Evolutionary conservation across 1,139 yeast species (phyloP).

Genomic region (Sugiyamaella neomexicana): DNA sequence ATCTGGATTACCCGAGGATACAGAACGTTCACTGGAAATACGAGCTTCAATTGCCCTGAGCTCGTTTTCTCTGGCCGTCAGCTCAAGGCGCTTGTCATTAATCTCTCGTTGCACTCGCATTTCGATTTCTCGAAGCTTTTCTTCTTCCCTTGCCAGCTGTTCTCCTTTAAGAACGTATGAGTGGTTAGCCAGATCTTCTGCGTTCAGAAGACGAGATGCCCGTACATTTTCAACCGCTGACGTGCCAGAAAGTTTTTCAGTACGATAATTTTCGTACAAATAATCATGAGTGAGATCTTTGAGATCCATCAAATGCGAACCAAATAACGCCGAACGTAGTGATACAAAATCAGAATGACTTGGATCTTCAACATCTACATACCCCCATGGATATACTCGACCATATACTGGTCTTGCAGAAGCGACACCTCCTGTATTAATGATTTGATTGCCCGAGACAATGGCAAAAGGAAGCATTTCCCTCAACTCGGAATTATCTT

Average conservation of each 20-base stretch:
- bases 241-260: constrained; percentile 65
- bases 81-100: constrained; percentile 77
- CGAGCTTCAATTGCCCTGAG: constrained; percentile 79
- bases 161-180: constrained; percentile 45
- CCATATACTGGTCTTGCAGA: constrained; percentile 84
- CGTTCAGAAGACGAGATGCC: constrained; percentile 36
- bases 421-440: constrained; percentile 50
- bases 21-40: constrained; percentile 44
- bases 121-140: constrained; percentile 31
- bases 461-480: constrained; percentile 81
- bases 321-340: constrained; percentile 73
- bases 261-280: constrained; percentile 86
- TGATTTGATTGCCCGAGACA: constrained; percentile 66
- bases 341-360: constrained; percentile 75
- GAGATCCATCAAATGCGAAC: constrained; percentile 84
- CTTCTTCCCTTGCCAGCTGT: constrained; percentile 37
- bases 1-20: constrained; percentile 1
- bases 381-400: constrained; percentile 89
- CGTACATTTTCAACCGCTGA: constrained; percentile 28
- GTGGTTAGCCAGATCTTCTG: constrained; percentile 45
- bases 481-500: constrained; percentile 73
- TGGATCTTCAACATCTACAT: constrained; percentile 80
- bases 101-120: constrained; percentile 86
- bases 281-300: constrained; percentile 91
- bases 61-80: constrained; percentile 85